Percentiles rank a stretch among this genome's conserved stretches.
Conservation (phyloP, 306 rosid genomes). For the Lithocarpus polystachyus region DNA sequence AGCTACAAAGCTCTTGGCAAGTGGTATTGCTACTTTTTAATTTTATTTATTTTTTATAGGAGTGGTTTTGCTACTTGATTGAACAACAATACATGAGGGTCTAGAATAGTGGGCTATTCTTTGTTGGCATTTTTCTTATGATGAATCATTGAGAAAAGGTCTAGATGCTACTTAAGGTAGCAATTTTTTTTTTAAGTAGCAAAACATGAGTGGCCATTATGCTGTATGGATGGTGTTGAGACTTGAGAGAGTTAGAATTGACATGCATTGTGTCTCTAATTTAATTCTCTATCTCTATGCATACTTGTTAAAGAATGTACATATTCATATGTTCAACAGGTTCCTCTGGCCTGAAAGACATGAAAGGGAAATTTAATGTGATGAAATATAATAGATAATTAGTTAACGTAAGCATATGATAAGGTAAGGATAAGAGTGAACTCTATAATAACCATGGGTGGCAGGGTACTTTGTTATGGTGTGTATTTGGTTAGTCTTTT, state of each 20-base stretch:
- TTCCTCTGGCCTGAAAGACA: neutral
- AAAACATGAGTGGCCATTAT: neutral
- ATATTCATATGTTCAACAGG: neutral
- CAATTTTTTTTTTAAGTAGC: neutral
- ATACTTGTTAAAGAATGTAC: no score
- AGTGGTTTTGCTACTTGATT: neutral
- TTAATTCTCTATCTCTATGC: no score
- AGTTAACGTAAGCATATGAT: neutral
- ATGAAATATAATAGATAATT: neutral
- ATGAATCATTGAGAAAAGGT: neutral
- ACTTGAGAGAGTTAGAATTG: no score
- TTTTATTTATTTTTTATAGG: neutral
- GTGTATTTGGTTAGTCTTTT: neutral
- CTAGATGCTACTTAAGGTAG: neutral
- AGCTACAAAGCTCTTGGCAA: no score
- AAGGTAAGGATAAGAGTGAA: neutral
- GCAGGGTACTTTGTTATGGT: neutral
- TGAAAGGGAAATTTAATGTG: neutral
- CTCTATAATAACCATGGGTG: neutral
- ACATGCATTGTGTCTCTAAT: no score
- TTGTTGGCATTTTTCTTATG: neutral
- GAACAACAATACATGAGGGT: neutral
- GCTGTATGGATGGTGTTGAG: no score
- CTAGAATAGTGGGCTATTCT: neutral
- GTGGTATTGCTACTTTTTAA: no score